Evolutionary conservation across 2,329 filamentous ascomycete species (phyloP).

Genomic region (Fusarium guadeloupense): DNA sequence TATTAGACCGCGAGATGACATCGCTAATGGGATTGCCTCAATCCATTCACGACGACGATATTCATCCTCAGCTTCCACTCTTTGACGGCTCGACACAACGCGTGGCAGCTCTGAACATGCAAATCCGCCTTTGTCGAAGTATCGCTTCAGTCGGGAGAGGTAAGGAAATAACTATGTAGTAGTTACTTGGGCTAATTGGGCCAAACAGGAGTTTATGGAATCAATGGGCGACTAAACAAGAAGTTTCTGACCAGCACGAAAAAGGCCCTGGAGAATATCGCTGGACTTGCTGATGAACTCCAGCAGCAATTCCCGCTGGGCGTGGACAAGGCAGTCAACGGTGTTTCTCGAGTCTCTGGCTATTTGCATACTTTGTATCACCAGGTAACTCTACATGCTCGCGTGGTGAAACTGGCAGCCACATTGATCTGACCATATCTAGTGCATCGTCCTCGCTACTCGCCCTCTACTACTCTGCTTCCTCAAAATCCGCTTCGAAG

Average conservation of each 20-base stretch:
- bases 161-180: neutral
- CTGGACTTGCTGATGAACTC: constrained; percentile 44
- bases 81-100: constrained; percentile 43
- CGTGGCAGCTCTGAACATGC: constrained; percentile 46
- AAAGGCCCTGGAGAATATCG: constrained; percentile 43
- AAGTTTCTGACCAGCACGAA: constrained; percentile 47
- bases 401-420: fast-evolving
- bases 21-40: constrained; percentile 62
- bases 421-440: neutral
- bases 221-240: constrained; percentile 43
- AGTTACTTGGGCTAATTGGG: neutral
- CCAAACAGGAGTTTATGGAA: constrained; percentile 43
- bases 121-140: constrained; percentile 43
- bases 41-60: constrained; percentile 60
- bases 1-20: constrained; percentile 63
- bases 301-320: constrained; percentile 44
- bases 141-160: constrained; percentile 47
- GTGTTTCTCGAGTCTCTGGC: constrained; percentile 45
- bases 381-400: constrained; percentile 29
- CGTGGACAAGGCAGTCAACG: constrained; percentile 45
- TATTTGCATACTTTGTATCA: constrained; percentile 48
- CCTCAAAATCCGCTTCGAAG: constrained; percentile 46
- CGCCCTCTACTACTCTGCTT: constrained; percentile 47
- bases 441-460: constrained; percentile 49
- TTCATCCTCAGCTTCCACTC: constrained; percentile 52